A percentile compares a stretch with the other conserved stretches of the same genome.
Conservation (phyloP, 2,329 filamentous ascomycete genomes). For the Clarireedia monteithiana region DNA sequence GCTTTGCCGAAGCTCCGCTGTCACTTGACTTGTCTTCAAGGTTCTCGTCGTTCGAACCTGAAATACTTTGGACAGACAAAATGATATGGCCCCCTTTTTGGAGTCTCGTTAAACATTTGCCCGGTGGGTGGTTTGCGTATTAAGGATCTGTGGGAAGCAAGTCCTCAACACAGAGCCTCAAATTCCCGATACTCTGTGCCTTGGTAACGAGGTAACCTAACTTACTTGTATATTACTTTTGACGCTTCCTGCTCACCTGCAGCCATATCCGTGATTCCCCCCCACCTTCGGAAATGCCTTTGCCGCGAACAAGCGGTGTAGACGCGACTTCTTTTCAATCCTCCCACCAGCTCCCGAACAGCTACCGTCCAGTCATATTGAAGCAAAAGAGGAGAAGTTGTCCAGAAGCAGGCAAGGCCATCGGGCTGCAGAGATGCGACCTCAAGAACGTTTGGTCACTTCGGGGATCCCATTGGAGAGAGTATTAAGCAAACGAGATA, state of each 20-base stretch:
- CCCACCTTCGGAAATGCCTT: neutral
- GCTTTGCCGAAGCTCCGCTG: neutral
- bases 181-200: no score
- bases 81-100: neutral
- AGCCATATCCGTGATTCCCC: neutral
- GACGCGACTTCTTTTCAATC: neutral
- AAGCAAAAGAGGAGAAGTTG: neutral
- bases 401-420: no score
- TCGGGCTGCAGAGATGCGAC: constrained; percentile 2
- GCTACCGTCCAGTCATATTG: neutral
- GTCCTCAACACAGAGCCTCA: no score
- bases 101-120: constrained; percentile 1
- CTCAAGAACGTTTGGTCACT: neutral
- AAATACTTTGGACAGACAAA: neutral
- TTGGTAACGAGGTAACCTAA: neutral
- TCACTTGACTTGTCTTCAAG: neutral
- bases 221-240: neutral
- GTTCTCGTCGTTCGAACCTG: neutral
- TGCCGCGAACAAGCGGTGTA: constrained; percentile 8
- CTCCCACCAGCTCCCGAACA: neutral
- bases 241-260: neutral
- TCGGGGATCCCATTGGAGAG: neutral
- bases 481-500: neutral
- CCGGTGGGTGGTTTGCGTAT: neutral
- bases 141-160: no score